Evolutionary conservation across 208 protist genomes (phyloP).

Genomic region (Leptomonas seymouri): DNA sequence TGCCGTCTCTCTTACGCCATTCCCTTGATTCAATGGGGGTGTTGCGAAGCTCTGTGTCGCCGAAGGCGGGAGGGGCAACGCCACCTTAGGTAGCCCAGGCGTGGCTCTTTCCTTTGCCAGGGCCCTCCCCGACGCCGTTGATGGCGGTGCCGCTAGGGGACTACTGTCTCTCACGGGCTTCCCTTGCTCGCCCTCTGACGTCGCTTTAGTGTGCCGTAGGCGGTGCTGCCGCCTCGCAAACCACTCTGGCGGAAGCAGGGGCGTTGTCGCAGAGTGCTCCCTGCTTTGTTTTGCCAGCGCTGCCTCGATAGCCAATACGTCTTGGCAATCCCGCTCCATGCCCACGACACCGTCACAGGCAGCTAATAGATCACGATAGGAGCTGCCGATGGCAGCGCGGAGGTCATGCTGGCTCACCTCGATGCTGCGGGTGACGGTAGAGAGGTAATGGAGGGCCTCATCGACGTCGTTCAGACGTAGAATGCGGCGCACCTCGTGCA

Average conservation of each 20-base stretch:
- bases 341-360: conserved; percentile 63
- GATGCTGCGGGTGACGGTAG: conserved; percentile 55
- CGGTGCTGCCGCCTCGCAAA: conserved; percentile 16
- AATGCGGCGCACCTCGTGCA: conserved; percentile 67
- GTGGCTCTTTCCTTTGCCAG: background rate
- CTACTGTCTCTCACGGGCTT: background rate
- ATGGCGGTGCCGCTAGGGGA: background rate
- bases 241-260: conserved; percentile 9
- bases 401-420: conserved; percentile 54
- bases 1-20: background rate
- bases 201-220: background rate
- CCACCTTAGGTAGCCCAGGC: conserved; percentile 5
- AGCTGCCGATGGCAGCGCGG: conserved; percentile 54
- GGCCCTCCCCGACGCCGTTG: background rate
- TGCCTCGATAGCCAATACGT: conserved; percentile 39
- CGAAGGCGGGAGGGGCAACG: background rate
- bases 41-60: background rate
- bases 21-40: background rate
- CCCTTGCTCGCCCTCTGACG: background rate
- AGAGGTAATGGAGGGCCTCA: conserved; percentile 56
- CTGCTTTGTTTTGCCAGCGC: conserved; percentile 4
- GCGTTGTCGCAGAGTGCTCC: background rate
- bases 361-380: conserved; percentile 56
- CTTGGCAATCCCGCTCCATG: conserved; percentile 50
- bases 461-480: conserved; percentile 59